Conservation (phyloP, 257 asterid species). For the Gynochthodes officinalis region DNA sequence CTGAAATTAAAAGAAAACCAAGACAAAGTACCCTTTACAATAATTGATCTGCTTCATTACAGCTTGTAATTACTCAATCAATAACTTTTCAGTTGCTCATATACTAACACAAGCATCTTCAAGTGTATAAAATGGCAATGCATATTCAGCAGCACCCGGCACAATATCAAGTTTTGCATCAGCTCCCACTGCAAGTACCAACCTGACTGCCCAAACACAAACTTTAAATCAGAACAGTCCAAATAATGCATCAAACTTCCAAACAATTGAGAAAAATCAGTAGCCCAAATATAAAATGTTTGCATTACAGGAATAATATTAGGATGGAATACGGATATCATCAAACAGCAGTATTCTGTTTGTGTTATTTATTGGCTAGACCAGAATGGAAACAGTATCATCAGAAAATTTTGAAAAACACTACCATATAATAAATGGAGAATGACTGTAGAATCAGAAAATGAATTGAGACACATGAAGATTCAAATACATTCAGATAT, state of each 20-base stretch:
- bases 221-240: slow-evolving; percentile 30
- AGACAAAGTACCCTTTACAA: slow-evolving; percentile 16
- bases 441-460: background rate
- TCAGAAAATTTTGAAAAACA: background rate
- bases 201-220: slow-evolving; percentile 84
- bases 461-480: background rate
- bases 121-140: slow-evolving; percentile 89
- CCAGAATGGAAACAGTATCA: background rate
- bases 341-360: background rate
- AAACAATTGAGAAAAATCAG: background rate
- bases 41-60: slow-evolving; percentile 16
- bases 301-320: background rate
- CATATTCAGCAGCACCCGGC: slow-evolving; percentile 88
- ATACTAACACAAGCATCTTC: slow-evolving; percentile 87
- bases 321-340: too few species aligned
- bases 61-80: background rate
- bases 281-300: background rate
- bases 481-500: background rate
- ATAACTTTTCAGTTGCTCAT: slow-evolving; percentile 7
- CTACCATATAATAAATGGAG: background rate
- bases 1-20: slow-evolving; percentile 39
- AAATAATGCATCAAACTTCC: background rate
- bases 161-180: slow-evolving; percentile 76
- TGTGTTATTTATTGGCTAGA: background rate
- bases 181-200: slow-evolving; percentile 98